Conservation (phyloP, 2,329 filamentous ascomycete species). For the Furcasterigmium furcatum region DNA sequence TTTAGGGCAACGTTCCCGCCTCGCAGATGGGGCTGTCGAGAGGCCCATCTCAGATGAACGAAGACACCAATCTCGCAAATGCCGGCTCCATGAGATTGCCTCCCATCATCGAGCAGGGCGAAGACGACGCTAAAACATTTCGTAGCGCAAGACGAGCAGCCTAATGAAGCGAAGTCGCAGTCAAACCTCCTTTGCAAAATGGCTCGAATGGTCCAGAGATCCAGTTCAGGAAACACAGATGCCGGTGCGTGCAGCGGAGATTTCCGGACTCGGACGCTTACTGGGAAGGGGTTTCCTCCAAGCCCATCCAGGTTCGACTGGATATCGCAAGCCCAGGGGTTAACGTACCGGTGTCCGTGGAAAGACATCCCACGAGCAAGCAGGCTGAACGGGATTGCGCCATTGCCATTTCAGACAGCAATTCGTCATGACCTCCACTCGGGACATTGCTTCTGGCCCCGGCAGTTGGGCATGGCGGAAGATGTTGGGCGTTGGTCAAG, state of each 20-base stretch:
- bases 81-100: not conserved
- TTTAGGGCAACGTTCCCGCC: slow-evolving; percentile 3
- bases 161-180: not conserved
- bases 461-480: too few relatives aligned
- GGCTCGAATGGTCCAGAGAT: not conserved
- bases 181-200: not conserved
- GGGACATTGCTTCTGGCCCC: too few relatives aligned
- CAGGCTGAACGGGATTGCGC: too few relatives aligned
- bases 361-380: too few relatives aligned
- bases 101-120: not conserved
- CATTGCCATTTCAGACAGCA: too few relatives aligned
- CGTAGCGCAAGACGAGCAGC: not conserved
- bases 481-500: too few relatives aligned
- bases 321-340: too few relatives aligned
- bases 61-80: slow-evolving; percentile 10
- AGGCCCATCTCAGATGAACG: slow-evolving; percentile 15
- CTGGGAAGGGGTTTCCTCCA: too few relatives aligned
- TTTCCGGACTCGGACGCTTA: not conserved
- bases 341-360: too few relatives aligned
- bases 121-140: not conserved
- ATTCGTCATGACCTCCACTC: too few relatives aligned
- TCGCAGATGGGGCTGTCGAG: slow-evolving; percentile 10
- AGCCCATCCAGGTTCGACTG: too few relatives aligned
- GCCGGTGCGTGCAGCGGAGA: not conserved
- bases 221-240: not conserved